Evolutionary conservation across 2,329 filamentous ascomycete genomes (phyloP), one percentile per base, ranked within the genome.

Genomic region (Botrytis pseudocinerea): DNA sequence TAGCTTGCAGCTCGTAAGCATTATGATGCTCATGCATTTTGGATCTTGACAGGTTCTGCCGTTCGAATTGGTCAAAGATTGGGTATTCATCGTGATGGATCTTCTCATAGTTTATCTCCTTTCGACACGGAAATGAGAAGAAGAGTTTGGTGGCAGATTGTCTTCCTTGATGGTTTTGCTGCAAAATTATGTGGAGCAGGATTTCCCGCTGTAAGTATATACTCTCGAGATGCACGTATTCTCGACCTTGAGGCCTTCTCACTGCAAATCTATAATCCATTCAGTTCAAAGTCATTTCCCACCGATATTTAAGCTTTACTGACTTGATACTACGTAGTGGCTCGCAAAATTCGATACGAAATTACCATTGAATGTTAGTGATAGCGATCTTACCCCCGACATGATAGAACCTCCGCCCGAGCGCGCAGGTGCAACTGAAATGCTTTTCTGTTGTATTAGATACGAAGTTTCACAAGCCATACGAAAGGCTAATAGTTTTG

Each of bases 101-200:
- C 76, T 46, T 75, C 73, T 42, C 75, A 77, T 76, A 83, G 82
- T 6, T 80, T 80, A 14, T 78, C 78, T 4, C 84, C 86, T 0
- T 91, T 88, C 74, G 86, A 91, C 74, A 85, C 85, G 3, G 87
- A 91, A 79, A 86, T 91, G 80, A 85, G 89, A 44, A 85, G 90
- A 28, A 85, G 90, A 3, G 80, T 91, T 0, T 92, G 89, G 87
- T 88, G 88, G 82, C 87, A 90, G 74, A 84, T 91, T 28, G 81
- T 90, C 46, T 85, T 89, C n/a, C 83, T 91, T 2, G 90, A 92
- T 76, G 83, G 87, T 22, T 85, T 86, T 32, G 85, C 85, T 2
- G 85, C 87, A 25, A 87, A 89, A 76, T 84, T 89, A 69, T 84
- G 87, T 20, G 88, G 88, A 18, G 83, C 85, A 1, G 84, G 82